These are phyloP conservation scores for Pholiota molesta DNA, from an alignment of 768 basidiomycete species.

Conservation along the genomic window DNA sequence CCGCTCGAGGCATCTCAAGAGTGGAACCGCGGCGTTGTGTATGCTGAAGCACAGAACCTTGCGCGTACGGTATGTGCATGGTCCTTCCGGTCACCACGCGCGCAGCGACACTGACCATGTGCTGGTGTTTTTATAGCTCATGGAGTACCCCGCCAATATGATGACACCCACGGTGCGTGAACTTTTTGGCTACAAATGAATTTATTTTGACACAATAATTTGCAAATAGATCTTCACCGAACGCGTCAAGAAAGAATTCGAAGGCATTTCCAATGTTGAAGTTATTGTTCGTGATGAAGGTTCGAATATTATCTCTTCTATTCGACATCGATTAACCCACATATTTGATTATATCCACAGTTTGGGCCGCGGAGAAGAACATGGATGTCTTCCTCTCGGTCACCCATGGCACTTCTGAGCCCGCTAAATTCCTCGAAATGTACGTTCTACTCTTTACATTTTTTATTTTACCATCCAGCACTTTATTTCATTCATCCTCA, in stretches of 20 bases:
- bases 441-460: constrained; percentile 30
- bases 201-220: neutral
- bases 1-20: constrained; percentile 53
- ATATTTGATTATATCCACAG: constrained; percentile 36
- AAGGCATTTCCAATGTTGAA: constrained; percentile 66
- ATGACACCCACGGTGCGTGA: constrained; percentile 75
- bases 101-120: constrained; percentile 1
- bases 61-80: constrained; percentile 64
- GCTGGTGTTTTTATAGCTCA: constrained; percentile 48
- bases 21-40: constrained; percentile 76
- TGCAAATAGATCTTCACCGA: constrained; percentile 63
- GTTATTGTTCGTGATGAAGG: constrained; percentile 76
- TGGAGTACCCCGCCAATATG: constrained; percentile 86
- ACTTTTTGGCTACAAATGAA: neutral
- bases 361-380: constrained; percentile 81
- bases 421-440: constrained; percentile 89
- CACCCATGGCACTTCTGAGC: constrained; percentile 78
- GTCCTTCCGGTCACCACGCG: constrained; percentile 4
- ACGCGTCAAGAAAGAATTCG: constrained; percentile 68
- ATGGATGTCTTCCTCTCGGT: constrained; percentile 93
- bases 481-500: neutral
- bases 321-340: constrained; percentile 2
- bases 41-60: constrained; percentile 78
- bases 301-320: constrained; percentile 26
- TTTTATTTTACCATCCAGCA: neutral